Evolutionary conservation across 768 basidiomycete species (phyloP), one percentile per base, ranked within the genome.

Genomic region (Pisolithus albus): DNA sequence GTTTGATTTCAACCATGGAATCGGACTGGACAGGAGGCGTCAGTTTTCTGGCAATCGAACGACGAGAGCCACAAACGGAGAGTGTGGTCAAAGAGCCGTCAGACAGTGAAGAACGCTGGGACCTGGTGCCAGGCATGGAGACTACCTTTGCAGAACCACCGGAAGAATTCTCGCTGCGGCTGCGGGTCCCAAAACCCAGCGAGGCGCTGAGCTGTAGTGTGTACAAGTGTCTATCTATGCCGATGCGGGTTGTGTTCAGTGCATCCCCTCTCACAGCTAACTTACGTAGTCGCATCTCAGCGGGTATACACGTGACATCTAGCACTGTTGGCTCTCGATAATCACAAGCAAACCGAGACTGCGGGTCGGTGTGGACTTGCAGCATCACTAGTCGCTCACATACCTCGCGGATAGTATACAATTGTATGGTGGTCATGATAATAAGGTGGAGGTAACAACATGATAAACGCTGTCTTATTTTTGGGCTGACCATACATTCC

Each of bases 401-500:
- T 32, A 32, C 30, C 30, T 13, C 34, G 13, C 34, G 13, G 11
- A 34, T 13, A 34, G 34, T 34, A 34, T 34, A 34, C 34, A 34
- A 34, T 34, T 34, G 34, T 34, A 34, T 34, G 34, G 34, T 34
- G 34, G 34, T 34, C 34, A 34, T 34, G 13, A 30, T 30, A 30
- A 30, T 2, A 34, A 15, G 34, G 13, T 34, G 34, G 50, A 49
- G 55, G 26, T 48, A 52, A 56, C 44, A 50, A 19, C 52, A 46
- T 53, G 55, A 51, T 3, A 56, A 41, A 61, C 45, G 49, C 47
- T 42, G 44, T 23, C 57, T 80, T 84, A 98, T 79, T 95, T 94
- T 79, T 85, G 80, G 84, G 89, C 91, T 59, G 84, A 86, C 92
- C 92, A 98, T 68, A 92, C 92, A 71, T 92, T 92, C 70, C 90